Percentiles rank a stretch among this genome's conserved stretches.
Evolutionary conservation across 768 basidiomycete species (phyloP).

Genomic region (Tylopilus vinaceipallidus): DNA sequence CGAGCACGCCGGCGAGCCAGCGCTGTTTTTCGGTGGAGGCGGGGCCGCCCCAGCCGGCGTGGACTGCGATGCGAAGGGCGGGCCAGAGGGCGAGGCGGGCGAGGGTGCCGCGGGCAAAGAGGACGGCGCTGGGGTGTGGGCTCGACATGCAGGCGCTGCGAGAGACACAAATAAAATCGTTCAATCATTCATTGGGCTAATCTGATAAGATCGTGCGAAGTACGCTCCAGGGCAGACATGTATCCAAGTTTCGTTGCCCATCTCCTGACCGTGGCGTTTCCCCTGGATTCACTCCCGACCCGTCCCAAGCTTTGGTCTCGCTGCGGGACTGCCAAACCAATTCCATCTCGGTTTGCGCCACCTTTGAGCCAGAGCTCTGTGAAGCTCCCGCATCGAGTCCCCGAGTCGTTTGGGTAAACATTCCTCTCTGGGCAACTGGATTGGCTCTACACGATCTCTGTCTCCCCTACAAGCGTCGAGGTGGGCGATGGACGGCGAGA

Average conservation of each 20-base stretch:
- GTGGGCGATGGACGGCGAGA: background rate
- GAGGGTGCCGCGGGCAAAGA: conserved; percentile 86
- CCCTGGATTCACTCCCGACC: too few species aligned
- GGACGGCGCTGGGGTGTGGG: conserved; percentile 49
- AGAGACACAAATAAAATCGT: too few species aligned
- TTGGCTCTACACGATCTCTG: background rate
- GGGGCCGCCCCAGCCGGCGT: conserved; percentile 84
- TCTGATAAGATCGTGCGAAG: conserved; percentile 1
- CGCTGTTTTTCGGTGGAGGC: conserved; percentile 69
- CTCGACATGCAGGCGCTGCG: conserved; percentile 10
- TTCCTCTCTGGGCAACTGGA: background rate
- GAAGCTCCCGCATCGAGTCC: too few species aligned
- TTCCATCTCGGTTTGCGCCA: too few species aligned
- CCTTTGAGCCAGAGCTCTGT: too few species aligned
- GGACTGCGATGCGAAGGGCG: conserved; percentile 81
- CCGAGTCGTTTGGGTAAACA: too few species aligned
- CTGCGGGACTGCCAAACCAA: too few species aligned
- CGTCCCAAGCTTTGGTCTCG: too few species aligned
- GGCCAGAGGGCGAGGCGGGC: conserved; percentile 84
- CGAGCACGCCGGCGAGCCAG: conserved; percentile 80
- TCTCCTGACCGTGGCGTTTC: too few species aligned
- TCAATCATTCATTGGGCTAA: too few species aligned
- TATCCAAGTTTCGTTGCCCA: too few species aligned
- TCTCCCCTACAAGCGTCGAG: background rate
- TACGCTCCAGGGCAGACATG: too few species aligned